Base-by-base conservation (phyloP, 2,329 filamentous ascomycete genomes). In the Aspergillus neoniger region DNA sequence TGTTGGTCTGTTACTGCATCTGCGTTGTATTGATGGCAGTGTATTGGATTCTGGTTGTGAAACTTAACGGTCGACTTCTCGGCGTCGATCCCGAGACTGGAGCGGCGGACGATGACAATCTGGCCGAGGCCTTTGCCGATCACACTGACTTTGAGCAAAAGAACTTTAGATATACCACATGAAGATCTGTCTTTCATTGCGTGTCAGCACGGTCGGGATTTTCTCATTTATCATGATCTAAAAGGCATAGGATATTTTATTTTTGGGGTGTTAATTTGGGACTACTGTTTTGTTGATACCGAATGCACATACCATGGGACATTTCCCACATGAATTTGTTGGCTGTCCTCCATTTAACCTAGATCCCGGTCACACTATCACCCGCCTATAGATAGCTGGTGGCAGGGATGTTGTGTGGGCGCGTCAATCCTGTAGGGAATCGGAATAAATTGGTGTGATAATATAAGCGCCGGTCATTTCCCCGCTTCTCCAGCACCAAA, bases 1-100 rank as follows among this genome's bases (percentile, higher is more conserved):
- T 78, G 74, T 58, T 77, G 19, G 65, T 67, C 1, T 71, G 72
- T 41, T 77, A 76, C 53, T 75, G 74, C 58, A 65, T 64, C 8
- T 72, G 71, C 39, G 73, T 77, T 49, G 49, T 67, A 8, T 58
- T 77, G 19, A 68, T 77, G 49, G 62, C 66, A 1, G 48, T 60
- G 1, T 77, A 77, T 58, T 77, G 73, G 69, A 25, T 67, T 14
- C 32, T 75, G 17, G 70, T 70, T 1, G 47, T 50, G 6, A 49
- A 58, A 4, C 47, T 66, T 49, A 70, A 70, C 49, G 51, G 59
- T 8, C 58, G 58, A 50, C 63, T 17, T 28, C 36, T 57, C 14
- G 55, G 53, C 5, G 25, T 50, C 23, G 55, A 60, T 36, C 43
- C 62, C 1, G 55, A 52, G 25, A 53, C 41, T 8, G n/a, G 19